These are phyloP conservation scores for Coemansia sp. DNA, from an alignment of 192 early-diverging fungal genomes.

Conservation along the genomic window DNA sequence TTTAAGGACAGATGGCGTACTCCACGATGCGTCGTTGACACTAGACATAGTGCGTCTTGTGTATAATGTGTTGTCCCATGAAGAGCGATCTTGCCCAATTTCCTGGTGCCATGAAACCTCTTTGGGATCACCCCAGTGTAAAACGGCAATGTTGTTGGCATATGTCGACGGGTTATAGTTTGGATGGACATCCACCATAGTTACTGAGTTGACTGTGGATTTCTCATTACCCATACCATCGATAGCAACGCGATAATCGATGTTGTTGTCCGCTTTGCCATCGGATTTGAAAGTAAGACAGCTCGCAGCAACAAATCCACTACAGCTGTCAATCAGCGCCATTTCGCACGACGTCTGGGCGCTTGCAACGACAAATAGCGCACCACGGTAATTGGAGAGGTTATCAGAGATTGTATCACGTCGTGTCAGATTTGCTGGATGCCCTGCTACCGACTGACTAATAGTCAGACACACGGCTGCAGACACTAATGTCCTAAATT, in stretches of 20 bases:
- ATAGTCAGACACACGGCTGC: constrained; percentile 3
- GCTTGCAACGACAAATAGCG: constrained; percentile 24
- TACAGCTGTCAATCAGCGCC: constrained; percentile 30
- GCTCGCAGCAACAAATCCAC: constrained; percentile 35
- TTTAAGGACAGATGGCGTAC: constrained; percentile 10
- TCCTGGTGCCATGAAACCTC: constrained; percentile 14
- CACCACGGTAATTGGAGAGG: constrained; percentile 18
- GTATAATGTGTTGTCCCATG: constrained; percentile 31
- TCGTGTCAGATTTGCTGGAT: constrained; percentile 19
- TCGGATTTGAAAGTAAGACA: constrained; percentile 29
- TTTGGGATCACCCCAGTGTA: constrained; percentile 11
- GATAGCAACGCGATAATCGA: constrained; percentile 33
- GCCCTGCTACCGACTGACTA: not conserved
- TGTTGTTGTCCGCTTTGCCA: constrained; percentile 24
- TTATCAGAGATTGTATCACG: constrained; percentile 13
- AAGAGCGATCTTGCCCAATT: constrained; percentile 19
- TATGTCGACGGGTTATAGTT: constrained; percentile 31
- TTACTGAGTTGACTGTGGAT: constrained; percentile 14
- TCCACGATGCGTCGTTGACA: constrained; percentile 14
- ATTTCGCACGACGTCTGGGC: constrained; percentile 47
- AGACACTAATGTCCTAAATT: constrained; percentile 1
- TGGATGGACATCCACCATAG: constrained; percentile 33
- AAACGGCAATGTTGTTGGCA: constrained; percentile 49
- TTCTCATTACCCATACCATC: constrained; percentile 3
- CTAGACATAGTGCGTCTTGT: constrained; percentile 28